Evolutionary conservation across 441 rosid species (phyloP), one percentile per base, ranked within the genome.

Genomic region (Arabidopsis hybrid): DNA sequence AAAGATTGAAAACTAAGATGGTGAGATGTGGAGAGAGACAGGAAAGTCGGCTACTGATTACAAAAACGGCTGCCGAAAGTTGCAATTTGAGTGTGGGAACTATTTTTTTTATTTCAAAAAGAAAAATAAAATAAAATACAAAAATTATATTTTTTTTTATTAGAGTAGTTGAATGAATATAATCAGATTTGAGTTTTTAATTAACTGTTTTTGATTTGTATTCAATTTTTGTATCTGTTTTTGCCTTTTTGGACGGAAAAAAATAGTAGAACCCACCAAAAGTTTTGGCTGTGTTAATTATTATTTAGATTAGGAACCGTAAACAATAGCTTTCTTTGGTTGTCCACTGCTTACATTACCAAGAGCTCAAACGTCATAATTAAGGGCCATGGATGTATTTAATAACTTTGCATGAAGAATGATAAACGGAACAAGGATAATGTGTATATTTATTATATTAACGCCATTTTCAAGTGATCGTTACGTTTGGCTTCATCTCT

Each of bases 11-110:
- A 70, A 4, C 6, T 39, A 63, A 63, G 75, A 57, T 40, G 17
- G 40, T 2, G n/a, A 49, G 60, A 60, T 3, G 75, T 31, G 14
- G 64, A 67, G 32, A 75, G 29, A 69, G 74, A 56, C 66, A 46
- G 39, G 1, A 61, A 14, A 52, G 77, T 36, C 80, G 73, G 80
- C 80, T 72, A 61, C 51, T 42, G 72, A 64, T 57, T 76, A 9
- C 12, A 64, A 39, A 53, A 56, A 47, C 51, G 56, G 49, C 62
- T 40, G 58, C 73, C 73, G 65, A 66, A 77, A 77, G 80, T 65
- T 57, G 34, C 8, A 4, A 7, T 53, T 32, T 60, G 0, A 17
- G 6, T 72, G 39, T 72, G 56, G 55, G 31, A 40, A 40, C 51
- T 31, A 6, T 1, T 1, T 12, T 39, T 21, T 21, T 21, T 21